A percentile compares a stretch with the other conserved stretches of the same genome.
These are phyloP conservation scores for Fagus sylvatica DNA, from an alignment of 306 rosid genomes.

Conservation along the genomic window DNA sequence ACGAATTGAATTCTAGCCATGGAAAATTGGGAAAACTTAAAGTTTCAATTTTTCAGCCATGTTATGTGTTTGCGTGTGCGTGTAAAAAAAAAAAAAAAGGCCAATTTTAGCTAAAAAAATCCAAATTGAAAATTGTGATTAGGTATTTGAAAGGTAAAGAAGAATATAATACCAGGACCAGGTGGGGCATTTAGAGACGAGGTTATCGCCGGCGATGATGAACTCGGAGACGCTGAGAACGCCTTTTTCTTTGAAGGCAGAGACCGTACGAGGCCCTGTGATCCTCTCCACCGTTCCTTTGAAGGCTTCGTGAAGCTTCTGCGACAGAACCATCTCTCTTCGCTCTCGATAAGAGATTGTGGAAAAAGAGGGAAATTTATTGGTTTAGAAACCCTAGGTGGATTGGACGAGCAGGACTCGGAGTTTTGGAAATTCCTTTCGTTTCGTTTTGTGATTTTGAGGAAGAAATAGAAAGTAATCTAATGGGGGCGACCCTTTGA, in stretches of 20 bases:
- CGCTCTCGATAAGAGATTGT: background rate
- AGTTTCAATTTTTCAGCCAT: too few species aligned
- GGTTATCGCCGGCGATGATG: slow-evolving; percentile 86
- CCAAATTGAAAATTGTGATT: too few species aligned
- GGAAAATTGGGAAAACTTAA: too few species aligned
- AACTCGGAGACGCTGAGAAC: slow-evolving; percentile 96
- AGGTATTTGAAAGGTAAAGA: background rate
- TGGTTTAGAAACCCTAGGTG: background rate
- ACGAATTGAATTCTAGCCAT: background rate
- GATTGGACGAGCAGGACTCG: too few species aligned
- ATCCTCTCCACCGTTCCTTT: slow-evolving; percentile 97
- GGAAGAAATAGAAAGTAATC: too few species aligned
- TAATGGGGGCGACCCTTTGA: too few species aligned
- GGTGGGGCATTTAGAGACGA: slow-evolving; percentile 97
- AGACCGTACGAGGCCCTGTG: slow-evolving; percentile 87
- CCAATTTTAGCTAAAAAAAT: too few species aligned
- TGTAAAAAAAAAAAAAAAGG: too few species aligned
- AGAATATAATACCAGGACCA: slow-evolving; percentile 81
- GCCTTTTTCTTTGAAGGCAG: slow-evolving; percentile 97
- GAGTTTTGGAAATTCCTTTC: too few species aligned
- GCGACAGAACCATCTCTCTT: slow-evolving; percentile 72
- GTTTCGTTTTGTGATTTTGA: too few species aligned
- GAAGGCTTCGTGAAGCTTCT: slow-evolving; percentile 96
- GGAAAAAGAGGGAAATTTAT: background rate
- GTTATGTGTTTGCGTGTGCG: too few species aligned